Conservation (phyloP, 192 early-diverging fungal genomes). For the Helicostylum pulchrum region DNA sequence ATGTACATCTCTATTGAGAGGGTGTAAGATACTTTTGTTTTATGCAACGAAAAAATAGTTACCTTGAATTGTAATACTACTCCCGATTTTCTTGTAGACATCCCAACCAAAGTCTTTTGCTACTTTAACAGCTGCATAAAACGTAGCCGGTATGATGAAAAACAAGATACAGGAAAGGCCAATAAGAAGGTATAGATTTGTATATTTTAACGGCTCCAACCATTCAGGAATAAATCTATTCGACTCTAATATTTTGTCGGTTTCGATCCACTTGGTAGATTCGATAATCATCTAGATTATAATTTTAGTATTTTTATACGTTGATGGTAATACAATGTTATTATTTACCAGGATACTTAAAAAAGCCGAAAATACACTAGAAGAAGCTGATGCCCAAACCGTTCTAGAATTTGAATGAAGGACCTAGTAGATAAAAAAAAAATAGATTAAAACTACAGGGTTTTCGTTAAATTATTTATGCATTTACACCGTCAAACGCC, state of each 20-base stretch:
- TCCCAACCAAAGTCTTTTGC: not conserved
- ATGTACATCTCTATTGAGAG: constrained; percentile 9
- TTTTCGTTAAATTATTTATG: too few species aligned
- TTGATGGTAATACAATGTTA: too few species aligned
- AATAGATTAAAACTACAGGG: not conserved
- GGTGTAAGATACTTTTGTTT: too few species aligned
- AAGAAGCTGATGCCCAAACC: not conserved
- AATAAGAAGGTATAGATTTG: not conserved
- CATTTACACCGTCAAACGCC: not conserved
- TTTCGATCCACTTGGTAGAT: not conserved
- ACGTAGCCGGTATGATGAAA: not conserved
- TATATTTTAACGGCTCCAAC: too few species aligned
- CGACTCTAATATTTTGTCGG: too few species aligned
- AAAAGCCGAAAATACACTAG: not conserved
- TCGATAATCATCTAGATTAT: not conserved
- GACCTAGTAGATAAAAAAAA: not conserved
- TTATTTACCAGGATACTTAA: constrained; percentile 4
- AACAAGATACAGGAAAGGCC: not conserved
- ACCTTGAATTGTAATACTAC: not conserved
- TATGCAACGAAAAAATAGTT: not conserved
- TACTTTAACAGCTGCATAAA: not conserved
- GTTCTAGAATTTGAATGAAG: not conserved
- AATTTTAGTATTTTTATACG: not conserved
- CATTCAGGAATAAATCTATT: too few species aligned
- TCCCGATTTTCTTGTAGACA: constrained; percentile 4